Percentiles rank a stretch among this genome's conserved stretches.
These are phyloP conservation scores for Heracleum sosnowskyi DNA, from an alignment of 129 eudicot species.

Conservation along the genomic window DNA sequence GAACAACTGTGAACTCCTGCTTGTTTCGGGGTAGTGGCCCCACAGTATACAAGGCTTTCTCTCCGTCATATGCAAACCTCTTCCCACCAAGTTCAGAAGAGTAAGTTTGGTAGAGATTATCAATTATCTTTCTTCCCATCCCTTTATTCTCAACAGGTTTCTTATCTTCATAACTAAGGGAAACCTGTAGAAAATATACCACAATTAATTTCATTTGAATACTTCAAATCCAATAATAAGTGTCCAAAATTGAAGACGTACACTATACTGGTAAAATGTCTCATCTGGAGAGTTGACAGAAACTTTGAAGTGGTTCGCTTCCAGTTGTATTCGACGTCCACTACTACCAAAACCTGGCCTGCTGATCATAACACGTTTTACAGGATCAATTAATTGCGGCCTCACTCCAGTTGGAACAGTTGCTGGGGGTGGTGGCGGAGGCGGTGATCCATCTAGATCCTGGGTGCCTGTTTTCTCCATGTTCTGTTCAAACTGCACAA, in stretches of 20 bases:
- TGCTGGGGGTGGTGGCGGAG: slow-evolving; percentile 23
- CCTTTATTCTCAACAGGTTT: slow-evolving; percentile 48
- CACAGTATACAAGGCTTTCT: slow-evolving; percentile 60
- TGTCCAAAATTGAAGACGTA: slow-evolving; percentile 24
- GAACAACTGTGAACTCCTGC: slow-evolving; percentile 58
- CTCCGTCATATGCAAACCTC: slow-evolving; percentile 85
- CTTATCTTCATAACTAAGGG: slow-evolving; percentile 49
- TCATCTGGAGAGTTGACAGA: slow-evolving; percentile 48
- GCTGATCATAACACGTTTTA: slow-evolving; percentile 38
- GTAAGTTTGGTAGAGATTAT: slow-evolving; percentile 54
- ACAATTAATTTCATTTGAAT: background rate
- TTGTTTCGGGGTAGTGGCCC: slow-evolving; percentile 62
- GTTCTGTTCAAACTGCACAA: slow-evolving; percentile 17
- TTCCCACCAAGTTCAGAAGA: slow-evolving; percentile 65
- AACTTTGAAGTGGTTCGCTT: slow-evolving; percentile 84
- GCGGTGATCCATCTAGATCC: slow-evolving; percentile 26
- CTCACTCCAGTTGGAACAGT: slow-evolving; percentile 28
- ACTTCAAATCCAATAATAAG: background rate
- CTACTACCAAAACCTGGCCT: slow-evolving; percentile 73
- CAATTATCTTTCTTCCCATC: slow-evolving; percentile 54
- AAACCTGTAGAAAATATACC: slow-evolving; percentile 48
- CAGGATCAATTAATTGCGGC: slow-evolving; percentile 30
- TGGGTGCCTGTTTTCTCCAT: slow-evolving; percentile 33
- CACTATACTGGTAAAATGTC: slow-evolving; percentile 73
- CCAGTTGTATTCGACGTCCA: slow-evolving; percentile 58